phyloP scores from a whole-genome alignment of 2,329 filamentous ascomycete genomes.

The Verticillium nonalfalfae region DNA sequence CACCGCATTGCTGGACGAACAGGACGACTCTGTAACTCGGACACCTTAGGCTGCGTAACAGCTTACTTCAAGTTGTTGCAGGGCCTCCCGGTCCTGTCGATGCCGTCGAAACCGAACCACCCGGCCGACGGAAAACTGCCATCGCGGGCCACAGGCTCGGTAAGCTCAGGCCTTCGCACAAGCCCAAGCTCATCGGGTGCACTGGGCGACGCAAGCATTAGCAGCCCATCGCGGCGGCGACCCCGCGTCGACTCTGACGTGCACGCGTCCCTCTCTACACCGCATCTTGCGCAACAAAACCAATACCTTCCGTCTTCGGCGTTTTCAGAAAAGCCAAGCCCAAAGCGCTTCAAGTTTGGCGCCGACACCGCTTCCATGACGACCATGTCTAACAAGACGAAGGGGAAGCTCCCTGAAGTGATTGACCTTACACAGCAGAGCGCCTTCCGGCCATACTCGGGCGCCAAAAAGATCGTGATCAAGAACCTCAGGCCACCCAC shows the following conservation, averaged over 20 bases:
- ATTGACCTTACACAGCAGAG: constrained; percentile 26
- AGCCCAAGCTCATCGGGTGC: constrained; percentile 3
- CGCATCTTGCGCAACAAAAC: neutral
- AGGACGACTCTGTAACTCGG: neutral
- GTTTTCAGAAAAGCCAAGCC: constrained; percentile 2
- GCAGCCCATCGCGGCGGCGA: constrained; percentile 29
- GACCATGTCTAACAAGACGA: constrained; percentile 21
- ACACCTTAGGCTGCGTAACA: constrained; percentile 3
- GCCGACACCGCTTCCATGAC: constrained; percentile 1
- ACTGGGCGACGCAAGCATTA: constrained; percentile 14
- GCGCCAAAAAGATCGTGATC: constrained; percentile 82
- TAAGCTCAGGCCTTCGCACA: neutral
- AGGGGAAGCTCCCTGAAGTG: constrained; percentile 31
- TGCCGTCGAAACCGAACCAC: constrained; percentile 7
- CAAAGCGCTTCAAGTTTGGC: constrained; percentile 11
- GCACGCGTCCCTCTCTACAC: constrained; percentile 16
- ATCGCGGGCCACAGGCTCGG: constrained; percentile 10
- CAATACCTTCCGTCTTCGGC: neutral
- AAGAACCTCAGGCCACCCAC: constrained; percentile 76
- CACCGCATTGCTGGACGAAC: neutral
- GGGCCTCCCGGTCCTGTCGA: constrained; percentile 7
- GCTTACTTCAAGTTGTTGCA: constrained; percentile 13
- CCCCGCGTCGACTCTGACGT: constrained; percentile 25
- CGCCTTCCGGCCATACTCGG: constrained; percentile 65
- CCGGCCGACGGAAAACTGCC: constrained; percentile 10